Evolutionary conservation across 306 rosid genomes (phyloP), one percentile per base, ranked within the genome.

Genomic region (Rubus idaeus): DNA sequence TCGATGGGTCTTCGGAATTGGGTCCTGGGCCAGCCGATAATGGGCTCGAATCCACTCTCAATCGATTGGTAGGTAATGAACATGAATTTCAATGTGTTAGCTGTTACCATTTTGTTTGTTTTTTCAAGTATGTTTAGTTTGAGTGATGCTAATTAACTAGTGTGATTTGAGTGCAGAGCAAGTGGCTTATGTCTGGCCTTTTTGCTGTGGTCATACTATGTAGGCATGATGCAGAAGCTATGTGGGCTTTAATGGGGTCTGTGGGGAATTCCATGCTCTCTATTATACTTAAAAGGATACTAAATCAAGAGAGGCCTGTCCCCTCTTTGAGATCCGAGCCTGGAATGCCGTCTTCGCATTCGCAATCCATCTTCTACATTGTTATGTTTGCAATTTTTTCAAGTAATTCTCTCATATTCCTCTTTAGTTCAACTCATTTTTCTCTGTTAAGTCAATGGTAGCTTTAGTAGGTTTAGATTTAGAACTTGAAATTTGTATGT

Each of bases 331-430:
- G 85, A 89, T 83, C 97, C 11, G 98, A 88, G 80, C 98, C 97
- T 20, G 98, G 97, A 78, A 92, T 95, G 98, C 98, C 98, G 5
- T 95, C 98, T 64, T 83, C 98, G 18, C 98, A 95, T 62, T 84
- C 92, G 39, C 97, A 92, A 70, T 88, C 90, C 74, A 88, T 95
- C 77, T 95, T 88, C 93, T 95, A 88, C 86, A 67, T 68, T 68
- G 74, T 69, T 53, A 18, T 79, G 23, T 87, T 90, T 73, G 71
- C 78, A 35, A 64, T 84, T 75, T 51, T 86, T 71, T 90, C 97
- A 73, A 71, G 98, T 95, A 92, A 90, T 77, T 30, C 77, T 79
- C 84, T 57, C 80, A 20, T 50, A 51, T 72, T 79, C 45, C 45
- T 40, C 77, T 78, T n/a, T 10, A 21, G 10, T 23, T 46, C 8